Evolutionary conservation across 169 alveolate species (phyloP), one percentile per base, ranked within the genome.

Genomic region (Plasmodium yoelii): DNA sequence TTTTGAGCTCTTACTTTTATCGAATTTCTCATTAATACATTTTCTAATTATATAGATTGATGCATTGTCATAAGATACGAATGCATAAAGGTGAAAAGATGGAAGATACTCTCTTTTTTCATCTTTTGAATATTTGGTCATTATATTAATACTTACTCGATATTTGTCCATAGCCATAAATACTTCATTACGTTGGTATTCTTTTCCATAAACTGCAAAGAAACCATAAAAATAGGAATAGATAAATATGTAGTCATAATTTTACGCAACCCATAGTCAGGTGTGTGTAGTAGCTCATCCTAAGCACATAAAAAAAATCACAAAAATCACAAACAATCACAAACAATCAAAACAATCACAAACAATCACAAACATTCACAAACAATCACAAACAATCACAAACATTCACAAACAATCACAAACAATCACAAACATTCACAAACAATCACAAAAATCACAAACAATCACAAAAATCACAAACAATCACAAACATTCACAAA

Each of bases 71-170:
- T 49, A 22, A 3, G 88, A 64, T 26, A 77, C 61, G 26, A 77
- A 77, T 0, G 88, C 63, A 39, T 77, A 77, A 2, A 77, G 34
- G 44, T 77, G 88, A 46, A 77, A 77, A 7, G 88, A 77, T 22
- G 88, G 88, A 8, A 77, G 65, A 46, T 77, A 77, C n/a, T 63
- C 88, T 46, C 88, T 64, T 68, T 77, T 77, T 18, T 77, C 88
- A 42, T 77, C 88, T 26, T 34, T 77, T 19, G 68, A 44, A 56
- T 77, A 68, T 51, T 56, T 77, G 15, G 88, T 77, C 67, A 77
- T 28, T 42, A 77, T 56, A 53, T 77, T 77, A 24, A 49, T 47
- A 19, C 75, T 77, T 49, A 63, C 63, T 24, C 57, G 39, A 51
- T 77, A 44, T 56, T 77, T 77, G 71, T 63, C 75, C 69, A 77